A percentile compares a stretch with the other conserved stretches of the same genome.
Conservation (phyloP, 2,329 filamentous ascomycete species). For the Chaetomium globosum region DNA sequence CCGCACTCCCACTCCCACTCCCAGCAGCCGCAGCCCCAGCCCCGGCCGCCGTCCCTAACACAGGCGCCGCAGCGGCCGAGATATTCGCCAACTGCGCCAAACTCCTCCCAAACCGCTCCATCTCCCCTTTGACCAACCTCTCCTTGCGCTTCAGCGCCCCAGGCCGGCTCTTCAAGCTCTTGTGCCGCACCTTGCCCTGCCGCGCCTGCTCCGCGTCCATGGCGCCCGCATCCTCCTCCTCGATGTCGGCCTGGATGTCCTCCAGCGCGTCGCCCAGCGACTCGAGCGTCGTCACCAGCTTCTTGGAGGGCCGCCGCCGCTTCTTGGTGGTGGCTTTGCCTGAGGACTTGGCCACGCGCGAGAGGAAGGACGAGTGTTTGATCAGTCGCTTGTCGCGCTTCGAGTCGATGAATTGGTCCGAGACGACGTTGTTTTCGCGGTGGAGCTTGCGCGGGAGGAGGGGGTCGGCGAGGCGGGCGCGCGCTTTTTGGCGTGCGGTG, state of each 20-base stretch:
- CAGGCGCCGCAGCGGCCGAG: conserved; percentile 8
- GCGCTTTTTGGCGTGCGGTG: conserved; percentile 60
- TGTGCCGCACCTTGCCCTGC: conserved; percentile 69
- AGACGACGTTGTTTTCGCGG: conserved; percentile 54
- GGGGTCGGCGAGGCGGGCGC: conserved; percentile 55
- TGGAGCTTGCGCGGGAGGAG: conserved; percentile 56
- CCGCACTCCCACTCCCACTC: conserved; percentile 1
- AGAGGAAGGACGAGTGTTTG: conserved; percentile 78
- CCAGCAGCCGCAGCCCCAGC: conserved; percentile 1
- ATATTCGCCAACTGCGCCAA: conserved; percentile 69
- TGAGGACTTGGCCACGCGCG: conserved; percentile 68
- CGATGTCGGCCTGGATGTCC: conserved; percentile 55
- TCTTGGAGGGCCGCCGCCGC: conserved; percentile 57
- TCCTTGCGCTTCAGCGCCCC: conserved; percentile 85
- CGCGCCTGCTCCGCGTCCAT: conserved; percentile 40
- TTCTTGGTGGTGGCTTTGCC: conserved; percentile 1
- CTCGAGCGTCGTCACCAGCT: conserved; percentile 74
- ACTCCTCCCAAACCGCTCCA: conserved; percentile 80
- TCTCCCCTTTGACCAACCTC: conserved; percentile 76
- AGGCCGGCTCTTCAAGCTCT: conserved; percentile 72
- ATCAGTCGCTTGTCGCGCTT: conserved; percentile 85
- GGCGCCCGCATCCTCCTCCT: conserved; percentile 50
- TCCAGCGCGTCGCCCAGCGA: conserved; percentile 80
- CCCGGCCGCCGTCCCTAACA: neutral
- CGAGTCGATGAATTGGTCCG: conserved; percentile 65